Conservation (phyloP, 164 flowering plant species). For the Cinnamomum chago region DNA sequence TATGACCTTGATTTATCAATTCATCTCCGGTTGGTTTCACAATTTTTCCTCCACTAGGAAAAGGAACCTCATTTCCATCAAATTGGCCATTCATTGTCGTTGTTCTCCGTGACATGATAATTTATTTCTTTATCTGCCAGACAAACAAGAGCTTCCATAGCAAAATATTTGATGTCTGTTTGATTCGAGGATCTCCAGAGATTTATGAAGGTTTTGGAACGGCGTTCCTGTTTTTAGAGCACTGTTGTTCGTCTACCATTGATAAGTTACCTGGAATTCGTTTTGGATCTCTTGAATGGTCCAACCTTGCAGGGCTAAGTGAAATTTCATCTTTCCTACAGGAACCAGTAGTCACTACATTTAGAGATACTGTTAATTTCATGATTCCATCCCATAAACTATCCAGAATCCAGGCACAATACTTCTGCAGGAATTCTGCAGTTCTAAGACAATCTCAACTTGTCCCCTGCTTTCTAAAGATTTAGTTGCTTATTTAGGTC, state of each 20-base stretch:
- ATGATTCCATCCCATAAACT: too few relatives aligned
- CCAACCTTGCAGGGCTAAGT: not conserved
- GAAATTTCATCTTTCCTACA: not conserved
- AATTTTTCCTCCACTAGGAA: not conserved
- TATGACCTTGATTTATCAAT: too few relatives aligned
- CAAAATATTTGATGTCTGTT: not conserved
- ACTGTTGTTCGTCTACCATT: not conserved
- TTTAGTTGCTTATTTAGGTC: too few relatives aligned
- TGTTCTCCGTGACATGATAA: not conserved
- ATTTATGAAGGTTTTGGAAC: not conserved
- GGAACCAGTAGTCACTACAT: too few relatives aligned
- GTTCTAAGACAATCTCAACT: too few relatives aligned
- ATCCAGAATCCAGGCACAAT: too few relatives aligned
- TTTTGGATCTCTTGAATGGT: not conserved
- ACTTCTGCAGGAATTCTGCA: too few relatives aligned
- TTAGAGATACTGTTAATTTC: too few relatives aligned
- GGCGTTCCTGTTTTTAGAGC: not conserved
- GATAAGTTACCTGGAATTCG: not conserved
- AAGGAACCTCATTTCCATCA: not conserved
- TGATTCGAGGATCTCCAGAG: not conserved
- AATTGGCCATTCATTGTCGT: not conserved
- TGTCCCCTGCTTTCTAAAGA: too few relatives aligned
- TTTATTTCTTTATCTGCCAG: not conserved
- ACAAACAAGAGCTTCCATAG: not conserved
- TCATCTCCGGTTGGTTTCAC: not conserved